These are phyloP conservation scores for Aureoboletus auriporus DNA, from an alignment of 768 basidiomycete species.

Conservation along the genomic window DNA sequence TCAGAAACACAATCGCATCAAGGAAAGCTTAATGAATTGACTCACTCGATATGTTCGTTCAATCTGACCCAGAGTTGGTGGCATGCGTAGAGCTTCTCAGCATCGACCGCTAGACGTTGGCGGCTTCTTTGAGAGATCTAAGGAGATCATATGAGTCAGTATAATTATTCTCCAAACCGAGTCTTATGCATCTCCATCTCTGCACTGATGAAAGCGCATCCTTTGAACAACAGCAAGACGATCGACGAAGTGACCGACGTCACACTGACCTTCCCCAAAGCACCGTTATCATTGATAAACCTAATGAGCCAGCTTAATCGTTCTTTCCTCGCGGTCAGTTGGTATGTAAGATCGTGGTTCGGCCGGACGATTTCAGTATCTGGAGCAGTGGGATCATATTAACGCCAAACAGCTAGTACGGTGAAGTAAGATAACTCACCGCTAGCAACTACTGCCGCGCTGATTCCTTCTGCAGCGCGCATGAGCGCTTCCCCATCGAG, in stretches of 20 bases:
- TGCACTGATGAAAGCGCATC: not conserved
- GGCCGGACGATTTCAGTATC: constrained; percentile 65
- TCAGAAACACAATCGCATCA: not conserved
- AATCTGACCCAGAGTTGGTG: constrained; percentile 79
- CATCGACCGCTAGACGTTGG: constrained; percentile 72
- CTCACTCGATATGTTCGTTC: constrained; percentile 64
- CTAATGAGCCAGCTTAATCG: constrained; percentile 80
- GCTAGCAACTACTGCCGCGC: constrained; percentile 65
- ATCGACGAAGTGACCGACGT: not conserved
- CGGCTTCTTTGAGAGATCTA: constrained; percentile 82
- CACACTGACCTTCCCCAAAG: constrained; percentile 60
- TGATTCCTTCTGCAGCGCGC: constrained; percentile 75
- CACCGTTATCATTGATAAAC: constrained; percentile 86
- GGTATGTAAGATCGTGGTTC: constrained; percentile 77
- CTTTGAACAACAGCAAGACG: not conserved
- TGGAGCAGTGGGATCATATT: constrained; percentile 19
- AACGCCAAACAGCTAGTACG: not conserved
- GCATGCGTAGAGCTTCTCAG: constrained; percentile 81
- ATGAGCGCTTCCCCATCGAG: constrained; percentile 76
- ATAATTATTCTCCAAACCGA: not conserved
- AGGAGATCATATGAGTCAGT: constrained; percentile 5
- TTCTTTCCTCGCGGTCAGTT: constrained; percentile 70
- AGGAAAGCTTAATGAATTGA: not conserved
- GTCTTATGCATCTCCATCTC: not conserved
- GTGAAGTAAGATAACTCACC: constrained; percentile 37